Conservation (phyloP, 129 eudicot species). For the Apium graveolens region DNA sequence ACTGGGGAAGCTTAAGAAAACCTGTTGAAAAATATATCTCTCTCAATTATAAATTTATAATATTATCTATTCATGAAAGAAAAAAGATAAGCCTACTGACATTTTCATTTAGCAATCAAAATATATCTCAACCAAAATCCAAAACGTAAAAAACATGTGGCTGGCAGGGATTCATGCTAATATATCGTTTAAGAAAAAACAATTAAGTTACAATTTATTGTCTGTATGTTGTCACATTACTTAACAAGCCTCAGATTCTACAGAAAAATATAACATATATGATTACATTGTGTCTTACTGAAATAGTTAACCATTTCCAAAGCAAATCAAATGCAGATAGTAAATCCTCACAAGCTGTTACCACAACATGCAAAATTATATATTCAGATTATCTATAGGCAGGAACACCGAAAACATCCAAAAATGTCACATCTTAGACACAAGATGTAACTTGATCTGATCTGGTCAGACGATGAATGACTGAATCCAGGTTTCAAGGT, state of each 20-base stretch:
- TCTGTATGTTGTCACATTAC: neutral
- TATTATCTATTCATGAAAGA: neutral
- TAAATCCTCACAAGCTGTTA: neutral
- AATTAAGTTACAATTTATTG: neutral
- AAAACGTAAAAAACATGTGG: neutral
- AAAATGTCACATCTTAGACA: neutral
- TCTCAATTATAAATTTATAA: neutral
- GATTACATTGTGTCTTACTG: neutral
- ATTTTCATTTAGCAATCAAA: neutral
- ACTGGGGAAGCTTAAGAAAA: neutral
- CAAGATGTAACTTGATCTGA: neutral
- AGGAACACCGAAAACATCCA: neutral
- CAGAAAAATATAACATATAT: neutral
- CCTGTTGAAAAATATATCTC: neutral
- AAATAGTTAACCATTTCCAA: neutral
- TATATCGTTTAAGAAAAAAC: neutral
- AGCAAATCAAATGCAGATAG: neutral
- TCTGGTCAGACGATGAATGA: neutral
- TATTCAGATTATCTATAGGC: neutral
- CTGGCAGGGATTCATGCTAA: neutral
- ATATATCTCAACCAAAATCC: neutral
- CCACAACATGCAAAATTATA: conserved; percentile 3
- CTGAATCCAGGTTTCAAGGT: neutral
- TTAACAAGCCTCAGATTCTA: neutral
- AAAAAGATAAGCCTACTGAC: neutral